phyloP scores from a whole-genome alignment of 2,329 filamentous ascomycete species.

The Penicillium sp. region DNA sequence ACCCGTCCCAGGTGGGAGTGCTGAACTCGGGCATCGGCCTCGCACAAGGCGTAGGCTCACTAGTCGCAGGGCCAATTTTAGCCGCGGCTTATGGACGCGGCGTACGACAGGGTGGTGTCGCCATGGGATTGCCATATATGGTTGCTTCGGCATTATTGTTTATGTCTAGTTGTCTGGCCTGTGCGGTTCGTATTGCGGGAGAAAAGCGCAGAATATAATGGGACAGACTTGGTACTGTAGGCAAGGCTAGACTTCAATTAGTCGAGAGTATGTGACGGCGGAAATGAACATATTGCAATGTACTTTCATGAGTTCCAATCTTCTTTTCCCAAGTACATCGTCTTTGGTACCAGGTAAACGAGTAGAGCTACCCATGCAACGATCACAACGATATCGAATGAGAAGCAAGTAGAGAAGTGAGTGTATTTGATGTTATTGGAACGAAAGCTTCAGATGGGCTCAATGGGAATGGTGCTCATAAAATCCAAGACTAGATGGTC shows the following conservation, averaged over 20 bases:
- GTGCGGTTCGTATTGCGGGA: background rate
- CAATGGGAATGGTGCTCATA: no score
- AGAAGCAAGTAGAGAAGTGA: no score
- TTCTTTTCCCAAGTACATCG: no score
- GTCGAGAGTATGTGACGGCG: no score
- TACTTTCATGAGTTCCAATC: background rate
- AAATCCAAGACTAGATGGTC: no score
- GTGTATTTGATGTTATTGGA: no score
- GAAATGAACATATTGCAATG: background rate
- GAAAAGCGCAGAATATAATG: background rate
- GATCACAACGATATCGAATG: no score
- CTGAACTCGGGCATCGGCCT: background rate
- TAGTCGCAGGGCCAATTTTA: background rate
- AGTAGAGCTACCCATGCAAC: no score
- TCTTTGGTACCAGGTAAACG: no score
- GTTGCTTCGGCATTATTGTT: background rate
- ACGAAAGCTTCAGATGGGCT: no score
- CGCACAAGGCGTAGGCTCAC: conserved; percentile 1
- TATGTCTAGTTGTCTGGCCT: background rate
- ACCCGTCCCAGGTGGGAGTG: conserved; percentile 1
- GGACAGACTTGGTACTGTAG: background rate
- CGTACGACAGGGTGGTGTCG: background rate
- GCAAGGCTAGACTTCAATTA: background rate
- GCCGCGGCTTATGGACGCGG: background rate
- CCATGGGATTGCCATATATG: conserved; percentile 2